Evolutionary conservation across 208 protist species (phyloP).

Genomic region (Perkinsela sp.): DNA sequence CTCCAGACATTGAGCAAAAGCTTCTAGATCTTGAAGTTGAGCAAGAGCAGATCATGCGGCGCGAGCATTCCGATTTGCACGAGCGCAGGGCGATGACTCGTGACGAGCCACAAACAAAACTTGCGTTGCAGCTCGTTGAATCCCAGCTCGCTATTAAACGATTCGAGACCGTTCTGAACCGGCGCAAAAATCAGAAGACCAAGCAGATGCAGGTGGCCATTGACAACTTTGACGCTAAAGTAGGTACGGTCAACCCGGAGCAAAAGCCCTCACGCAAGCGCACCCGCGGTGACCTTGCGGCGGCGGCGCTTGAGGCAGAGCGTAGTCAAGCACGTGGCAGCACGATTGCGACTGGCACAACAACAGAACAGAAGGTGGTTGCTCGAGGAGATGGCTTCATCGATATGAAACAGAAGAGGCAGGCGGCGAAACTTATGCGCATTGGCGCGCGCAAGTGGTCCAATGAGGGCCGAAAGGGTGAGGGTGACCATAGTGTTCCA

Average conservation of each 20-base stretch:
- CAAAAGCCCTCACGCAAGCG: neutral
- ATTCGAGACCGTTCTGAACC: neutral
- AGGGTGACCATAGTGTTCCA: constrained; percentile 73
- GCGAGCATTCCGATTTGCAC: constrained; percentile 72
- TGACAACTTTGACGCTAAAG: neutral
- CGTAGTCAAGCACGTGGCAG: constrained; percentile 16
- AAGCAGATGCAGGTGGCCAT: constrained; percentile 2
- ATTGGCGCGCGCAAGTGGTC: constrained; percentile 29
- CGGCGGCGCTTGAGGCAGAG: constrained; percentile 14
- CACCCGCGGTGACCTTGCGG: constrained; percentile 2
- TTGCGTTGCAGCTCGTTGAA: neutral
- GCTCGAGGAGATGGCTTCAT: constrained; percentile 42
- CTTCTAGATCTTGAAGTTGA: constrained; percentile 68
- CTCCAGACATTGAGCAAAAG: constrained; percentile 86
- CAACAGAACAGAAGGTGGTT: constrained; percentile 20
- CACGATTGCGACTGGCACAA: constrained; percentile 14
- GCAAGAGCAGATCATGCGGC: constrained; percentile 54
- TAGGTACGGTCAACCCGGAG: neutral
- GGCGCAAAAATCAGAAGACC: constrained; percentile 2
- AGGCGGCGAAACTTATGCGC: constrained; percentile 54
- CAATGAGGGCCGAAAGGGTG: constrained; percentile 48
- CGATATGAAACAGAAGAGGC: constrained; percentile 57
- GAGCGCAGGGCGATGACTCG: constrained; percentile 31
- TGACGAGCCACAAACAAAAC: constrained; percentile 9
- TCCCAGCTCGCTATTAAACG: neutral